Conservation (phyloP, 2,329 filamentous ascomycete species). For the Ophiobolus disseminans region DNA sequence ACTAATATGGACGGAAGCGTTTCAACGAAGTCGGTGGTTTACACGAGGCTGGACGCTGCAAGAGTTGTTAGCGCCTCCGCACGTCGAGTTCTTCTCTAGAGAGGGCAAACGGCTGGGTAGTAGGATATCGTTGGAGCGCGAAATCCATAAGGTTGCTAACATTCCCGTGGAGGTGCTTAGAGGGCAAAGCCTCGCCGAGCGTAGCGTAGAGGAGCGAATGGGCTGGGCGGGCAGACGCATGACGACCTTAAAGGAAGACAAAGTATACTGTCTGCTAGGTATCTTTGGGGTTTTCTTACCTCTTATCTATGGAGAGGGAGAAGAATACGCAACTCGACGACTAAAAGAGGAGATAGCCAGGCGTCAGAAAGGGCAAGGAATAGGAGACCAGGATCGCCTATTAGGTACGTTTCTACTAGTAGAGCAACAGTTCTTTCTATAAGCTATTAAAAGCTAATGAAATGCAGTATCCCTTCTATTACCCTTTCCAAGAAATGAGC, state of each 20-base stretch:
- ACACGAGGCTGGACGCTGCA: no score
- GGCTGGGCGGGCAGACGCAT: slow-evolving; percentile 30
- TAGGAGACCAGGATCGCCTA: not conserved
- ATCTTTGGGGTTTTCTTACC: slow-evolving; percentile 29
- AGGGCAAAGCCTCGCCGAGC: slow-evolving; percentile 15
- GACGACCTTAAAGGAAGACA: slow-evolving; percentile 32
- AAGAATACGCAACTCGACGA: slow-evolving; percentile 21
- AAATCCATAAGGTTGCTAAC: slow-evolving; percentile 18
- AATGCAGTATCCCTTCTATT: slow-evolving; percentile 15
- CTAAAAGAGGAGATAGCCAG: slow-evolving; percentile 21
- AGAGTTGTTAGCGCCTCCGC: slow-evolving; percentile 15
- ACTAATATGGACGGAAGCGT: slow-evolving; percentile 11
- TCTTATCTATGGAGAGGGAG: slow-evolving; percentile 18
- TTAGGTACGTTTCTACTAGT: not conserved
- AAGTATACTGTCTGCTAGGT: slow-evolving; percentile 31
- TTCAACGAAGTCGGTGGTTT: slow-evolving; percentile 15
- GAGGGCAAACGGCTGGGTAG: slow-evolving; percentile 17
- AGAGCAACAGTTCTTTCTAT: not conserved
- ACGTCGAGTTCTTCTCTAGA: slow-evolving; percentile 25
- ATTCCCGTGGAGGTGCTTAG: slow-evolving; percentile 14
- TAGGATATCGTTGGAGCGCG: slow-evolving; percentile 14
- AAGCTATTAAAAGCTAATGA: slow-evolving; percentile 10
- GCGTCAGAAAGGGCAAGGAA: slow-evolving; percentile 15
- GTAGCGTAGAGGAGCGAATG: slow-evolving; percentile 28
- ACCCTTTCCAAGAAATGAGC: slow-evolving; percentile 19